Evolutionary conservation across 2,329 filamentous ascomycete genomes (phyloP), one percentile per base, ranked within the genome.

Genomic region (Neofusicoccum umdonicola): DNA sequence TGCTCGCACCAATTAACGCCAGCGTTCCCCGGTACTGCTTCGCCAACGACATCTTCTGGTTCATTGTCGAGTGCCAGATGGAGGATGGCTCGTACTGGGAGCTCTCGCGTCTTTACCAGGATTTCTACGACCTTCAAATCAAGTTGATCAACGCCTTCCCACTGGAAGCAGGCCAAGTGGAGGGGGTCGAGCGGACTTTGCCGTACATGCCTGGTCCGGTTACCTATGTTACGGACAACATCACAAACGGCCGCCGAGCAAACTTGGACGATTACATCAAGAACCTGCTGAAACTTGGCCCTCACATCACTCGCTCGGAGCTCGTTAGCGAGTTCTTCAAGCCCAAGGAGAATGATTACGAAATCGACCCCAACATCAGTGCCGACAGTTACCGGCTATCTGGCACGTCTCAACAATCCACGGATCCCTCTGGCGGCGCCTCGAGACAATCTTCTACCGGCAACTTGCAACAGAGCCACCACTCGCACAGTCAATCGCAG

Each of bases 51-150:
- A 97, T 97, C 77, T 98, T 98, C 78, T 98, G 95, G 92, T 99
- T 98, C 73, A 91, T 97, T 63, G 94, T 99, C 66, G 93, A 97
- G 76, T 92, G 91, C 27, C 85, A 89, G 71, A 87, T 98, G 77
- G 92, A 97, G 73, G 93, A 98, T 74, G 93, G 93, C 54, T 86
- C 91, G 52, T 89, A 91, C 73, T 98, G 93, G 93, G 93, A 97
- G 75, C 81, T 99, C 57, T 94, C 92, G 44, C 88, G 95, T 68
- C 95, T 96, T 74, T 99, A 99, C 74, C 93, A 98, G 77, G 95
- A 98, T 80, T 99, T 99, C 75, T 99, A 98, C 79, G 95, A 98
- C 77, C 94, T 98, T 77, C 95, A 99, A 76, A 98, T 98, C 73
- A 92, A 93, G 37, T 87, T 99, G 8, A 86, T 99, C 56, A 94